A percentile compares a stretch with the other conserved stretches of the same genome.
Evolutionary conservation across 2,329 filamentous ascomycete species (phyloP).

Genomic region (Coniella lustricola): DNA sequence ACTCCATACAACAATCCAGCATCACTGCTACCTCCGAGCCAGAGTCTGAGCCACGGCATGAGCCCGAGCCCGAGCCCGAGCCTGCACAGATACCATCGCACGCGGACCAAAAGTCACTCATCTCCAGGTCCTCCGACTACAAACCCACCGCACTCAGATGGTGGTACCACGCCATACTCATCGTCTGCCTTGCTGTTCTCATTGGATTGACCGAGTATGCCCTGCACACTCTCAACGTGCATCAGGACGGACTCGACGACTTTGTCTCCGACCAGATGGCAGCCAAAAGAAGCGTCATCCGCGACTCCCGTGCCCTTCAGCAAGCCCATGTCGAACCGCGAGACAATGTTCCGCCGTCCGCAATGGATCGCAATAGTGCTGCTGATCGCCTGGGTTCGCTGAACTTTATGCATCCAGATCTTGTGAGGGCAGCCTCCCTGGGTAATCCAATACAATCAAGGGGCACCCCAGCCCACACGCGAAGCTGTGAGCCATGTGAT

Average conservation of each 20-base stretch:
- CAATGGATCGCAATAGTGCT: no score
- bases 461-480: no score
- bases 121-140: not conserved
- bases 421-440: no score
- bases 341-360: no score
- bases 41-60: no score
- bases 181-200: slow-evolving; percentile 1
- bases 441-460: no score
- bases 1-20: not conserved
- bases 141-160: slow-evolving; percentile 10
- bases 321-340: no score
- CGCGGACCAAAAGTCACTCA: not conserved
- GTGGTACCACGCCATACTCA: slow-evolving; percentile 8
- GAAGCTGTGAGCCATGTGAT: no score
- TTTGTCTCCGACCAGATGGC: not conserved
- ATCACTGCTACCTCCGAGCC: not conserved
- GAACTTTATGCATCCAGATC: no score
- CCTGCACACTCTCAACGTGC: not conserved
- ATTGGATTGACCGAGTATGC: slow-evolving; percentile 10
- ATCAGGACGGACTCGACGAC: not conserved
- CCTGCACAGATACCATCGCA: no score
- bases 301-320: not conserved
- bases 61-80: no score
- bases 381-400: no score
- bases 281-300: not conserved